A percentile compares a stretch with the other conserved stretches of the same genome.
Evolutionary conservation across 495 filamentous ascomycete species (phyloP).

Genomic region (Staphylotrichum longicolle): DNA sequence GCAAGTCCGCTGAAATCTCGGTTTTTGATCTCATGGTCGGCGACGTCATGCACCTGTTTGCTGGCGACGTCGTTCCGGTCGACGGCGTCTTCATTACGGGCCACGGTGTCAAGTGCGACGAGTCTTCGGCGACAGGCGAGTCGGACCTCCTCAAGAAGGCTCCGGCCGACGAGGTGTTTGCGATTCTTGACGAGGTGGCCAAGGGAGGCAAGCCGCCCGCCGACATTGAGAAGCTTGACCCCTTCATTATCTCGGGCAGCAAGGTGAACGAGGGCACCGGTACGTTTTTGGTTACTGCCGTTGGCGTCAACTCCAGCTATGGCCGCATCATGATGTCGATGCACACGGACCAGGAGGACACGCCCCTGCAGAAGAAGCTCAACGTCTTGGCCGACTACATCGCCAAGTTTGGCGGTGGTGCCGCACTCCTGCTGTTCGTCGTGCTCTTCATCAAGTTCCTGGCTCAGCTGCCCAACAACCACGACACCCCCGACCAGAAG

Average conservation of each 20-base stretch:
- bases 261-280: constrained; percentile 91
- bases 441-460: constrained; percentile 90
- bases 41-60: constrained; percentile 69
- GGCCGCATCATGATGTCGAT: constrained; percentile 94
- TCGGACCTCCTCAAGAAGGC: constrained; percentile 76
- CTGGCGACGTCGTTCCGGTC: constrained; percentile 71
- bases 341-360: constrained; percentile 83
- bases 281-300: constrained; percentile 80
- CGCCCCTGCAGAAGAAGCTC: constrained; percentile 87
- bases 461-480: constrained; percentile 56
- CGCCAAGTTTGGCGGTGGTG: constrained; percentile 81
- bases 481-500: constrained; percentile 62
- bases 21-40: constrained; percentile 71
- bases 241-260: constrained; percentile 89
- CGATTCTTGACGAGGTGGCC: constrained; percentile 62
- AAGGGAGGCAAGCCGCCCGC: constrained; percentile 44
- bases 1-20: constrained; percentile 67
- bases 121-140: constrained; percentile 81
- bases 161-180: constrained; percentile 71
- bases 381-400: constrained; percentile 87
- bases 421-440: constrained; percentile 79
- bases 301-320: constrained; percentile 80
- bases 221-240: constrained; percentile 75
- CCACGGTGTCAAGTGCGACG: constrained; percentile 75
- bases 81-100: constrained; percentile 72